Conservation (phyloP, 1,284 basidiomycete genomes). For the Cutaneotrichosporon sp. region DNA sequence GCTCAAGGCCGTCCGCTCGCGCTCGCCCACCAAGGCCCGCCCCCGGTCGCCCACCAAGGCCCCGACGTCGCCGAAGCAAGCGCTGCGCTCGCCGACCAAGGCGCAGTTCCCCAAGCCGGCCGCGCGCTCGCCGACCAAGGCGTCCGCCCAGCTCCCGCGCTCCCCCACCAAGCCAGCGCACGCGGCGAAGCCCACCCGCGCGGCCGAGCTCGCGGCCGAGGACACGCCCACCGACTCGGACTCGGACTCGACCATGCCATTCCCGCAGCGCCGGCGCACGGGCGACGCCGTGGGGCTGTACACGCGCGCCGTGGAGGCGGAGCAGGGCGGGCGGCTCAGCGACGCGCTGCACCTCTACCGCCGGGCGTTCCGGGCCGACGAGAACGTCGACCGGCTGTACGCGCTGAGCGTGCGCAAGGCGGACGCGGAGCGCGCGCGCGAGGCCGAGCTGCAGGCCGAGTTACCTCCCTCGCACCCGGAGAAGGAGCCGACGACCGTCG, state of each 20-base stretch:
- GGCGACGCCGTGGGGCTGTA: constrained; percentile 66
- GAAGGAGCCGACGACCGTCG: constrained; percentile 29
- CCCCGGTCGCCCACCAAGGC: neutral
- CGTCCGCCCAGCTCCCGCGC: neutral
- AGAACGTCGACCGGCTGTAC: constrained; percentile 44
- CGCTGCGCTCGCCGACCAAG: neutral
- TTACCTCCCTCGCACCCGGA: neutral
- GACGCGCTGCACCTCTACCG: constrained; percentile 74
- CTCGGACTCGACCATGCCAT: constrained; percentile 16
- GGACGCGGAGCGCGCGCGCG: neutral
- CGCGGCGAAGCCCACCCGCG: neutral
- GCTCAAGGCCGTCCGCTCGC: neutral
- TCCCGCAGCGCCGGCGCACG: constrained; percentile 25
- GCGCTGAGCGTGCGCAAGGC: constrained; percentile 12
- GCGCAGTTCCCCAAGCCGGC: neutral
- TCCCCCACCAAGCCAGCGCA: neutral
- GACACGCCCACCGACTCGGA: neutral
- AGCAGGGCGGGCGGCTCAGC: constrained; percentile 71
- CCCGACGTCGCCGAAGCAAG: neutral
- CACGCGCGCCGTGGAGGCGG: constrained; percentile 66
- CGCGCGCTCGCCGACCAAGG: neutral
- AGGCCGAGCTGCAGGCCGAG: neutral
- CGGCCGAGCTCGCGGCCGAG: neutral
- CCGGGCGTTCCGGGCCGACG: constrained; percentile 71
- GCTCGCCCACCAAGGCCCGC: neutral